phyloP scores from a whole-genome alignment of 768 basidiomycete genomes.

The Phlegmacium glaucopus region DNA sequence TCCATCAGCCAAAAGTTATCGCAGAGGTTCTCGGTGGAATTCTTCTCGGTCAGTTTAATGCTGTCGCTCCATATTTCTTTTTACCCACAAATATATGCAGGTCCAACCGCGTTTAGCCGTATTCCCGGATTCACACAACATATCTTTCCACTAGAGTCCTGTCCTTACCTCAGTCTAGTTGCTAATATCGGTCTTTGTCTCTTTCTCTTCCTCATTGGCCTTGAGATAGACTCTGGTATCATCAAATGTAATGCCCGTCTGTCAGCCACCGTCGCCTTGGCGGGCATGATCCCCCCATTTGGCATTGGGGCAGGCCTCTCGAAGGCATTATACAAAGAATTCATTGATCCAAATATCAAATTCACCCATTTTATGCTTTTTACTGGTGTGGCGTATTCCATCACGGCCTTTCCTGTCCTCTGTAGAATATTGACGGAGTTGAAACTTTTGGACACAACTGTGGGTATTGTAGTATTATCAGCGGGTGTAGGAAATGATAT shows the following conservation, averaged over 20 bases:
- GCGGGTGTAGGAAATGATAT: constrained; percentile 92
- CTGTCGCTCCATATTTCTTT: not conserved
- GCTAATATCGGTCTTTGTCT: constrained; percentile 88
- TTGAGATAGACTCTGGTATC: constrained; percentile 80
- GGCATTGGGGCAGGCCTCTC: constrained; percentile 69
- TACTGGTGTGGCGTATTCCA: constrained; percentile 86
- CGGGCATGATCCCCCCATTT: constrained; percentile 87
- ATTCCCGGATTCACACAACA: constrained; percentile 86
- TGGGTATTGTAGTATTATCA: constrained; percentile 90
- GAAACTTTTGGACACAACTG: constrained; percentile 85
- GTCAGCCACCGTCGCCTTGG: constrained; percentile 67
- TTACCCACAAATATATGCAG: constrained; percentile 18
- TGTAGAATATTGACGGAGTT: constrained; percentile 89
- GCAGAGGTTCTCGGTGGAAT: constrained; percentile 88
- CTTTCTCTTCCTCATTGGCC: constrained; percentile 90
- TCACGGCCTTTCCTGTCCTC: constrained; percentile 83
- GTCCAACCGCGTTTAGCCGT: constrained; percentile 58
- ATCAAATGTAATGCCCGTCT: constrained; percentile 75
- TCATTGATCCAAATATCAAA: constrained; percentile 61
- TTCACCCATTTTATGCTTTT: constrained; percentile 95
- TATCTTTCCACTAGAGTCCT: constrained; percentile 74
- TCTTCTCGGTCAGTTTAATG: constrained; percentile 53
- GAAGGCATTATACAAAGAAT: constrained; percentile 68
- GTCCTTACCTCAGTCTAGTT: constrained; percentile 78
- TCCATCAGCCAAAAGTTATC: constrained; percentile 84